phyloP scores from a whole-genome alignment of 768 basidiomycete species.

The Tylopilus sp. region DNA sequence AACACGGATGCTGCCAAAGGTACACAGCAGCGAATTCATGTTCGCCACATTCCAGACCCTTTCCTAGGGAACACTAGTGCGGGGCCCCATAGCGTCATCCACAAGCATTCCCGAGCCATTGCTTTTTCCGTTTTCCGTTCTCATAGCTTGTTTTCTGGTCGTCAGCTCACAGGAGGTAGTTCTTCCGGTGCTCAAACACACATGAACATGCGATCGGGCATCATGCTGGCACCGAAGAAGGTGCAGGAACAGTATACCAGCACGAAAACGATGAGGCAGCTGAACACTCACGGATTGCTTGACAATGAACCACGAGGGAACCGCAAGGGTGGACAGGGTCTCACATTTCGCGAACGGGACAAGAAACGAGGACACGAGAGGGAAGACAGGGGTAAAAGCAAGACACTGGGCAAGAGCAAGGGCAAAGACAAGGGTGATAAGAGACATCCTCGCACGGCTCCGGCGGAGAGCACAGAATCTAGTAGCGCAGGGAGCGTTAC shows the following conservation, averaged over 20 bases:
- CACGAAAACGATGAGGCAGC: constrained; percentile 65
- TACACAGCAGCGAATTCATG: constrained; percentile 64
- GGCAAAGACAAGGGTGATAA: constrained; percentile 27
- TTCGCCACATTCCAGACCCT: constrained; percentile 53
- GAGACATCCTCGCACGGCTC: constrained; percentile 24
- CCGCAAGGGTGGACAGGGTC: constrained; percentile 16
- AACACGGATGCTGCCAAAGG: constrained; percentile 51
- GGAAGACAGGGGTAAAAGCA: constrained; percentile 22
- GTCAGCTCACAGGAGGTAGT: constrained; percentile 6
- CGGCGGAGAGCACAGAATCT: constrained; percentile 32
- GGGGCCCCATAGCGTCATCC: constrained; percentile 67
- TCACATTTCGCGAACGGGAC: constrained; percentile 18
- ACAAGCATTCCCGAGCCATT: constrained; percentile 76
- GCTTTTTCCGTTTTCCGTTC: constrained; percentile 79
- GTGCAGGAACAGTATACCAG: constrained; percentile 81
- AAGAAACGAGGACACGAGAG: constrained; percentile 23
- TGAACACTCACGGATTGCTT: constrained; percentile 65
- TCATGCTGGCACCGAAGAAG: constrained; percentile 66
- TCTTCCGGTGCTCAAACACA: constrained; percentile 17
- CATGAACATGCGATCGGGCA: constrained; percentile 33
- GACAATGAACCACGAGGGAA: constrained; percentile 37
- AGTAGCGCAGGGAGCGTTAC: constrained; percentile 30
- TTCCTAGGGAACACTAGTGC: constrained; percentile 40
- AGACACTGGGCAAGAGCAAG: constrained; percentile 30
- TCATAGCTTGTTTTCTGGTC: constrained; percentile 33